phyloP scores from a whole-genome alignment of 164 flowering plant species.

The Vitis riparia region DNA sequence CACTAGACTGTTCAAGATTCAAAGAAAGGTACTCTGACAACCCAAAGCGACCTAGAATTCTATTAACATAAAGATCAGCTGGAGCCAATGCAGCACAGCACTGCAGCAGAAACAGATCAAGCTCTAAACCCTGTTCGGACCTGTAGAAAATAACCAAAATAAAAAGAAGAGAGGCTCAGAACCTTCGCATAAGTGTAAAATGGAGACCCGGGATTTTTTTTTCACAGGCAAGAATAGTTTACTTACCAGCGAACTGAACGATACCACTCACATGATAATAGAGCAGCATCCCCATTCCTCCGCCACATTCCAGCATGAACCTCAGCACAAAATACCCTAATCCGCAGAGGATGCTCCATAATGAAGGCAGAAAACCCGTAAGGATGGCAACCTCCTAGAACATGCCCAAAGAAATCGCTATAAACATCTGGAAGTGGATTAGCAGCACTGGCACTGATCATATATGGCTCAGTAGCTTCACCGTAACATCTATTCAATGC shows the following conservation, averaged over 20 bases:
- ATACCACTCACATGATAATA: constrained; percentile 66
- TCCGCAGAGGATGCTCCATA: constrained; percentile 91
- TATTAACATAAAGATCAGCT: constrained; percentile 61
- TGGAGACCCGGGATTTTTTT: neutral
- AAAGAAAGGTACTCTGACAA: constrained; percentile 65
- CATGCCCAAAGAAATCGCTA: constrained; percentile 51
- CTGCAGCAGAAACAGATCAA: constrained; percentile 91
- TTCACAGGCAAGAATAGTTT: neutral
- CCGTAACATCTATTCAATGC: constrained; percentile 56
- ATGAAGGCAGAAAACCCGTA: constrained; percentile 79
- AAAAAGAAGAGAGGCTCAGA: neutral
- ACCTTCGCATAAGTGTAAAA: neutral
- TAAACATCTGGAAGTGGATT: constrained; percentile 20
- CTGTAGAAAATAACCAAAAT: constrained; percentile 39
- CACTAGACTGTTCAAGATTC: constrained; percentile 51
- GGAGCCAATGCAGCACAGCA: constrained; percentile 98
- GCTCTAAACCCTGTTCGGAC: constrained; percentile 81
- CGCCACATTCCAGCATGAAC: constrained; percentile 98
- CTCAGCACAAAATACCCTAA: constrained; percentile 88
- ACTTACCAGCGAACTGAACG: constrained; percentile 81
- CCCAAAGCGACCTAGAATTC: constrained; percentile 85
- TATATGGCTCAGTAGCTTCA: constrained; percentile 31
- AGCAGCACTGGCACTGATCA: constrained; percentile 16
- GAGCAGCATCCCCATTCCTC: constrained; percentile 81
- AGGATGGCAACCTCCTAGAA: constrained; percentile 71